Percentiles rank a stretch among this genome's conserved stretches.
Conservation (phyloP, 2,329 filamentous ascomycete genomes). For the Exophiala alcalophila region DNA sequence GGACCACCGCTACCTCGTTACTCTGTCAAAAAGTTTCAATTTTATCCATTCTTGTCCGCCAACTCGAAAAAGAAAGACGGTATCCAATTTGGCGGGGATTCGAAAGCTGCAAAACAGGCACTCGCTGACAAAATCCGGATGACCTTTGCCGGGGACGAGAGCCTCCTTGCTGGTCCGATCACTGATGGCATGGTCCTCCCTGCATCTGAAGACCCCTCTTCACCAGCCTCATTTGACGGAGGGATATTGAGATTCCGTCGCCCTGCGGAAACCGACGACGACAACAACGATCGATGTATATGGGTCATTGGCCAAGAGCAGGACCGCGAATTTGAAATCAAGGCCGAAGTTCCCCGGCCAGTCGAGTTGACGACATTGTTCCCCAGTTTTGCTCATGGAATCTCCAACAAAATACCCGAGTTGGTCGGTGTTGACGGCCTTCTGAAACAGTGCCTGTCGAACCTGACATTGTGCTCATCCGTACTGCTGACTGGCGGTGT, state of each 20-base stretch:
- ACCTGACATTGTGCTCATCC: conserved; percentile 81
- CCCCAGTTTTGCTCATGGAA: conserved; percentile 53
- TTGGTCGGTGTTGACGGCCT: conserved; percentile 83
- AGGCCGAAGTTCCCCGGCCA: conserved; percentile 67
- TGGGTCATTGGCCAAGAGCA: conserved; percentile 80
- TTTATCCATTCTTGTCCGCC: conserved; percentile 72
- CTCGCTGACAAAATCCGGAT: conserved; percentile 65
- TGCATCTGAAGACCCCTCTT: conserved; percentile 54
- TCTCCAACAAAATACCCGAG: conserved; percentile 54
- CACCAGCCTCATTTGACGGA: conserved; percentile 69
- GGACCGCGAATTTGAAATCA: conserved; percentile 71
- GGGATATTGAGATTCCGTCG: conserved; percentile 70
- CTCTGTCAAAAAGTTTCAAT: conserved; percentile 65
- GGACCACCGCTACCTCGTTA: conserved; percentile 67
- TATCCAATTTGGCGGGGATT: conserved; percentile 83
- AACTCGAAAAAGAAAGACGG: conserved; percentile 59
- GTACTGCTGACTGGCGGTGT: conserved; percentile 84
- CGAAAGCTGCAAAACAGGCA: conserved; percentile 77
- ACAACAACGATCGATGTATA: conserved; percentile 32
- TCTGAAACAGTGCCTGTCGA: conserved; percentile 67
- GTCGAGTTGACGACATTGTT: conserved; percentile 44
- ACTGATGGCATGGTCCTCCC: conserved; percentile 83
- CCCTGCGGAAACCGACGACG: conserved; percentile 35
- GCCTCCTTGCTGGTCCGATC: conserved; percentile 75
- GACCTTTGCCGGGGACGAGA: conserved; percentile 54